phyloP scores from a whole-genome alignment of 108 stramenopile genomes.

The Discostella pseudostelligera region DNA sequence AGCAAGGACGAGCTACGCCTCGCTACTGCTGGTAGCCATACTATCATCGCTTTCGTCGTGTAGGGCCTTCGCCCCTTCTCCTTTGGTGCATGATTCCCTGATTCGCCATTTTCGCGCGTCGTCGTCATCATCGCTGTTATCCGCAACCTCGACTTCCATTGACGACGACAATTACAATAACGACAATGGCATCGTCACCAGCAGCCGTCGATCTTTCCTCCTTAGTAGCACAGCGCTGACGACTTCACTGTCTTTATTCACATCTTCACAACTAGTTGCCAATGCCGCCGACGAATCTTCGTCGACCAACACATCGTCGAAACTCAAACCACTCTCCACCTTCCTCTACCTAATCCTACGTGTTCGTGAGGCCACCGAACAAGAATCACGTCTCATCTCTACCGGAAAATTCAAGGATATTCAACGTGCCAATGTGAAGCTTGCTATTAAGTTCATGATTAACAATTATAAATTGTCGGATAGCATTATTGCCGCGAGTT shows the following conservation, averaged over 20 bases:
- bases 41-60: too few species aligned
- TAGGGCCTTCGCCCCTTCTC: too few species aligned
- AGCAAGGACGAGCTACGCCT: too few species aligned
- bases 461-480: constrained; percentile 80
- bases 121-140: too few species aligned
- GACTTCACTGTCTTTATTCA: constrained; percentile 1
- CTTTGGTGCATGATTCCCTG: too few species aligned
- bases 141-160: too few species aligned
- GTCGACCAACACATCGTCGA: constrained; percentile 9
- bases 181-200: neutral
- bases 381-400: constrained; percentile 80
- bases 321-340: constrained; percentile 25
- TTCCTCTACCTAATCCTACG: constrained; percentile 69
- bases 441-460: constrained; percentile 85
- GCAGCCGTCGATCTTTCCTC: constrained; percentile 19
- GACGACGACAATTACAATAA: too few species aligned
- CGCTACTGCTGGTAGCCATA: too few species aligned
- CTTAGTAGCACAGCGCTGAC: constrained; percentile 3
- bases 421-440: constrained; percentile 88
- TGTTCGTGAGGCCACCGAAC: constrained; percentile 80
- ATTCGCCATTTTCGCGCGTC: too few species aligned
- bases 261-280: constrained; percentile 10
- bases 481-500: constrained; percentile 65
- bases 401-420: constrained; percentile 86
- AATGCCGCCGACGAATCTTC: constrained; percentile 18